Percentiles rank a stretch among this genome's conserved stretches.
Conservation (phyloP, 192 early-diverging fungal genomes). For the Polychytrium aggregatum region DNA sequence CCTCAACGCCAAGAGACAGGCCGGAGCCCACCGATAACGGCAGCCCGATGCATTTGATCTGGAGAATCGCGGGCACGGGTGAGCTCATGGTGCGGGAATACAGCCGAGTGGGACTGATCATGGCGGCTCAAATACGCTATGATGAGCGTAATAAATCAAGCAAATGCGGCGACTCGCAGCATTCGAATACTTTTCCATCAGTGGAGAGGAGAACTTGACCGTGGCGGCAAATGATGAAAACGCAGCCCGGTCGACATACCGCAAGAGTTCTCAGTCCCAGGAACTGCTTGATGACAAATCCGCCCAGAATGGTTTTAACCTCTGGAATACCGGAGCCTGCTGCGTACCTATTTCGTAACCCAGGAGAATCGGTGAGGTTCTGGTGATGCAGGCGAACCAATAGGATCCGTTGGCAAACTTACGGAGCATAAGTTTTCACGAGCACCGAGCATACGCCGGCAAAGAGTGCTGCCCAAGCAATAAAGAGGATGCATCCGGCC, state of each 20-base stretch:
- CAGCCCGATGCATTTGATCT: slow-evolving; percentile 74
- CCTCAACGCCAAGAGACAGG: slow-evolving; percentile 52
- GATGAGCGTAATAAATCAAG: too few species aligned
- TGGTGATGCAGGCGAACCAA: background rate
- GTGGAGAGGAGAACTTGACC: too few species aligned
- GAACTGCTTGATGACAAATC: slow-evolving; percentile 91
- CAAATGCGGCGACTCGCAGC: too few species aligned
- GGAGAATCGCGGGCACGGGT: background rate
- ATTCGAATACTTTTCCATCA: too few species aligned
- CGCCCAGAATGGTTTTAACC: slow-evolving; percentile 92
- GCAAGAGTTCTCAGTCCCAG: slow-evolving; percentile 79
- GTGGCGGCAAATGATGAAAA: too few species aligned
- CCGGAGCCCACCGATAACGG: slow-evolving; percentile 32
- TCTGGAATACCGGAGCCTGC: slow-evolving; percentile 75
- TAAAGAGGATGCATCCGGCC: slow-evolving; percentile 23
- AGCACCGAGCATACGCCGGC: slow-evolving; percentile 21
- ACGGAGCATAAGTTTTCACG: slow-evolving; percentile 30
- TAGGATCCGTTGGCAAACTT: too few species aligned
- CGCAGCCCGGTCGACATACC: slow-evolving; percentile 36
- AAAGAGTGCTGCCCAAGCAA: slow-evolving; percentile 19
- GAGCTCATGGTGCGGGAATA: background rate
- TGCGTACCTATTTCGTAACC: slow-evolving; percentile 27
- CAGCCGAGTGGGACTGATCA: background rate
- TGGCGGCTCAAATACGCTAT: too few species aligned
- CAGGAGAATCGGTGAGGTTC: background rate